Evolutionary conservation across 352 stramenopile genomes (phyloP).

Genomic region (Phytophthora nicotianae): DNA sequence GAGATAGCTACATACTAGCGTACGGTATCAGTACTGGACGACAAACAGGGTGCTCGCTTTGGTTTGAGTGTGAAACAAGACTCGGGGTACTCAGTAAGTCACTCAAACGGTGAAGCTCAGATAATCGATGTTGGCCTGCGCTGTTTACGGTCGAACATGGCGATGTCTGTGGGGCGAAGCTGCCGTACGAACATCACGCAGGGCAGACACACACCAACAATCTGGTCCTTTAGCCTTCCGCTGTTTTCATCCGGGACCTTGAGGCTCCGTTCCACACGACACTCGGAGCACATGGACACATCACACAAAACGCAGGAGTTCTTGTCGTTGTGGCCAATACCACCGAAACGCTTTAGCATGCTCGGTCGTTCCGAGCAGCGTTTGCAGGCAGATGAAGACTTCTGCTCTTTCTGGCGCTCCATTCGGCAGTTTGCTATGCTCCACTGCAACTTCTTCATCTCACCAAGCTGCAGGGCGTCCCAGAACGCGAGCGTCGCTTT

Average conservation of each 20-base stretch:
- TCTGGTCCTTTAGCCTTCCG: conserved; percentile 9
- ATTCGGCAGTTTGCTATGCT: conserved; percentile 7
- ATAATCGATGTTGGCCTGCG: conserved; percentile 10
- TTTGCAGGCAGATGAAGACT: conserved; percentile 14
- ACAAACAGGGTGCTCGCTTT: too few relatives aligned
- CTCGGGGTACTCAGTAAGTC: neutral
- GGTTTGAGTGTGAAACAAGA: neutral
- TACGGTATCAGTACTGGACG: too few relatives aligned
- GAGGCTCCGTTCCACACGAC: conserved; percentile 20
- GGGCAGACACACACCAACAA: conserved; percentile 23
- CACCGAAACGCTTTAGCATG: conserved; percentile 8
- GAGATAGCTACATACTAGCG: too few relatives aligned
- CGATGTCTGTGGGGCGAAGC: conserved; percentile 20
- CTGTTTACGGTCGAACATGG: conserved; percentile 18
- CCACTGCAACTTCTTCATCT: conserved; percentile 36
- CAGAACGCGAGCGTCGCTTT: conserved; percentile 21
- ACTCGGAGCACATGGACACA: conserved; percentile 16
- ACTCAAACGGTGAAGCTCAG: neutral
- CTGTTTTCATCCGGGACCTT: conserved; percentile 15
- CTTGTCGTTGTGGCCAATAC: conserved; percentile 9
- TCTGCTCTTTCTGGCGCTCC: conserved; percentile 16
- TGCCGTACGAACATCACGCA: conserved; percentile 28
- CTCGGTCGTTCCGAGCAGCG: conserved; percentile 12
- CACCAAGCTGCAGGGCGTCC: conserved; percentile 18
- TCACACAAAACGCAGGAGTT: conserved; percentile 21